A percentile compares a stretch with the other conserved stretches of the same genome.
phyloP scores from a whole-genome alignment of 192 early-diverging fungal genomes.

The Geranomyces variabilis region DNA sequence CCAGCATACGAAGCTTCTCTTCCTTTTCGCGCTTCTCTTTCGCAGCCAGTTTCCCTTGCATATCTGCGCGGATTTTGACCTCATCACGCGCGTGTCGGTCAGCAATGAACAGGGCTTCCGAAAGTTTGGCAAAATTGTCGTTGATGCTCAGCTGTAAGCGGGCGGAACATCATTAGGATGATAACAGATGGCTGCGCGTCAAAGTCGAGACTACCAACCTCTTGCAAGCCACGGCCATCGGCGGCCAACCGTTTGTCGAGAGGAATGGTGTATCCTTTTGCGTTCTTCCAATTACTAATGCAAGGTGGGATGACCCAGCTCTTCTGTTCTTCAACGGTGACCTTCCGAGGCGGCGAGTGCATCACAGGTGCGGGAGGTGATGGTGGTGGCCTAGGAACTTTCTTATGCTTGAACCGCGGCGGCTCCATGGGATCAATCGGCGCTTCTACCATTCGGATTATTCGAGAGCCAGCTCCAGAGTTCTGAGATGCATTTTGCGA shows the following conservation, averaged over 20 bases:
- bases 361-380: constrained; percentile 97
- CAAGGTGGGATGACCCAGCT: constrained; percentile 99
- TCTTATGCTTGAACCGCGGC: constrained; percentile 88
- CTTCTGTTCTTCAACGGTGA: constrained; percentile 93
- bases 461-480: constrained; percentile 80
- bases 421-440: constrained; percentile 98
- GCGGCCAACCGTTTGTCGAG: constrained; percentile 97
- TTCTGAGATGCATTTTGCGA: constrained; percentile 68
- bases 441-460: constrained; percentile 93
- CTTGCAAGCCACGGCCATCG: constrained; percentile 94
- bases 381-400: constrained; percentile 79
- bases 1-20: constrained; percentile 81
- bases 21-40: constrained; percentile 96
- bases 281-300: constrained; percentile 99
- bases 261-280: constrained; percentile 98
- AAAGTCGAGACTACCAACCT: constrained; percentile 53
- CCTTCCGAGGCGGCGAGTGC: constrained; percentile 96
- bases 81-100: constrained; percentile 93
- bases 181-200: not conserved
- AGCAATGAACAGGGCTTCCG: constrained; percentile 91
- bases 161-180: constrained; percentile 9
- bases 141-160: constrained; percentile 68
- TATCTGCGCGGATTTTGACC: constrained; percentile 85
- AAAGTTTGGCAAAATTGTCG: constrained; percentile 95
- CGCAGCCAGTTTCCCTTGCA: constrained; percentile 88